Base-by-base conservation (phyloP, 2,329 filamentous ascomycete genomes). In the Paecilomyces sp. region DNA sequence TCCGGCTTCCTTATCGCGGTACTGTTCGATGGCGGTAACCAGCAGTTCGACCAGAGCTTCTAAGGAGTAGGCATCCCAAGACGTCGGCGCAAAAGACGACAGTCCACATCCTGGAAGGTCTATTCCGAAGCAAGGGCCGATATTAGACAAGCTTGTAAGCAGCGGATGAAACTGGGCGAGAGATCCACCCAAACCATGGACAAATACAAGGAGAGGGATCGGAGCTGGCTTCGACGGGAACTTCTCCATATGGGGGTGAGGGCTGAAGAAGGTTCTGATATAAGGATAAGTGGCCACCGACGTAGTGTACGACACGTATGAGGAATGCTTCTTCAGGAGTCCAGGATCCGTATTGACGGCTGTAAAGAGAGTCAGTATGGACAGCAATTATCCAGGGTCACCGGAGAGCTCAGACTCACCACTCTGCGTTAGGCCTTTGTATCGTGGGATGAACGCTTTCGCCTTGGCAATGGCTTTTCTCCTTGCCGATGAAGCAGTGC, bases 181-280 rank as follows among this genome's bases (percentile, higher is more conserved):
- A 0, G 91, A 96, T 55, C 94, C 94, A n/a, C 93, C 94, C 9
- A 97, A 82, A 1, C 94, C 94, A 70, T 97, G 94, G 60, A 97
- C 81, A 70, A 95, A 96, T 52, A 97, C 92, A 3, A 97, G 78
- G 9, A 99, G 78, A 1, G 94, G 94, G 11, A 97, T 77, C 0
- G 90, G 87, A 0, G 84, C 82, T 1, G 91, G 90, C 62, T 86
- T 81, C 51, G 80, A 83, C 2, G 91, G 91, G 3, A 97, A 81
- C 72, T 94, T 90, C 61, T 87, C 84, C n/a, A 88, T 86, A 69
- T 97, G 91, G 22, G 87, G 84, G 75, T 97, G 94, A 58, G 85
- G 85, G 59, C 88, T 85, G 75, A 89, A 92, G 74, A 97, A 97
- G 52, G 92, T 87, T 59, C 93, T 86, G 63, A 97, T 82, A 33